Percentiles rank a stretch among this genome's conserved stretches.
Evolutionary conservation across 331 rosid genomes (phyloP).

Genomic region (Prunus yedoensis): DNA sequence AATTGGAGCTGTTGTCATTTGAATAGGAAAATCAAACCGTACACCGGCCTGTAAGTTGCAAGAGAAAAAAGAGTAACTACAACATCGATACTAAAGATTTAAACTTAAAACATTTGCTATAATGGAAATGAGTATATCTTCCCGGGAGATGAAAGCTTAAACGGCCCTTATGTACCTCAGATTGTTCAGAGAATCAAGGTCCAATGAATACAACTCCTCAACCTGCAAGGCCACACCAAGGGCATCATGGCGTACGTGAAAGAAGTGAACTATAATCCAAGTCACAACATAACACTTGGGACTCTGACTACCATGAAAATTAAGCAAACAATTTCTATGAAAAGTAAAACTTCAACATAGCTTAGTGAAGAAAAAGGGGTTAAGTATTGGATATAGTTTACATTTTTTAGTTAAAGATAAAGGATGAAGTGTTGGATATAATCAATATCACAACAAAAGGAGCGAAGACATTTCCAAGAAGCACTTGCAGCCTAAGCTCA

Average conservation of each 20-base stretch:
- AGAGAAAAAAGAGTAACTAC: too few species aligned
- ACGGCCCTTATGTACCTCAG: slow-evolving; percentile 52
- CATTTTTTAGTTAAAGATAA: background rate
- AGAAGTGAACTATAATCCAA: background rate
- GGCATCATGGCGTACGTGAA: slow-evolving; percentile 22
- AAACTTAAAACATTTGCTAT: too few species aligned
- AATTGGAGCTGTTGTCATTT: slow-evolving; percentile 19
- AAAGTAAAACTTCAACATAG: background rate
- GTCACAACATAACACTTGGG: background rate
- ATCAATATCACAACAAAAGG: background rate
- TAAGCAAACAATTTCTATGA: background rate
- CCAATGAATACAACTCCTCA: slow-evolving; percentile 91
- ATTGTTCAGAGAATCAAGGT: slow-evolving; percentile 72
- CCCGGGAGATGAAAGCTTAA: slow-evolving; percentile 20
- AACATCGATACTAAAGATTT: too few species aligned
- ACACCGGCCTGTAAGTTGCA: slow-evolving; percentile 84
- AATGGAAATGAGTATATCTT: background rate
- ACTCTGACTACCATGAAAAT: background rate
- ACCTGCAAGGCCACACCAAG: slow-evolving; percentile 56
- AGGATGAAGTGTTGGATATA: background rate
- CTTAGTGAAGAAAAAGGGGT: background rate
- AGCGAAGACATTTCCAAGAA: background rate
- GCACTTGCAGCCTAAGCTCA: too few species aligned
- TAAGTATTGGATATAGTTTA: background rate
- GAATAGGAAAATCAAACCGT: slow-evolving; percentile 95